Conservation (phyloP, 257 asterid species). For the Solanum megistacrolobum region DNA sequence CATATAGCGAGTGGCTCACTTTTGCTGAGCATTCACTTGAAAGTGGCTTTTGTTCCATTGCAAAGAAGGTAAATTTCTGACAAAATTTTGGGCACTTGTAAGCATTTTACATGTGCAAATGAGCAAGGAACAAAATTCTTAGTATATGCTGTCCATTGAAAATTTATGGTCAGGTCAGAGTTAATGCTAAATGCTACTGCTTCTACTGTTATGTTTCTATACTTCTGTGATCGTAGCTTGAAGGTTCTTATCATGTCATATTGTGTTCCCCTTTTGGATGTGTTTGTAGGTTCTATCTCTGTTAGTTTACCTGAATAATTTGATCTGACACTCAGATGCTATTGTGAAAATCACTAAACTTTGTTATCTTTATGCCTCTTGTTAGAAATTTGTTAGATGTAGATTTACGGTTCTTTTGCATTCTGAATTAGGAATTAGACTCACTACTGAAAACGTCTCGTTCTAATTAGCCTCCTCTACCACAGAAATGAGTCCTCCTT, state of each 20-base stretch:
- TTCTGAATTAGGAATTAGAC: not conserved
- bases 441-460: not conserved
- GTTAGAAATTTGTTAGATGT: not conserved
- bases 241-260: not conserved
- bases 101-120: not conserved
- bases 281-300: not conserved
- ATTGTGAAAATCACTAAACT: not conserved
- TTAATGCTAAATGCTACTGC: not conserved
- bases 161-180: not conserved
- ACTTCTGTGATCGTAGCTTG: not conserved
- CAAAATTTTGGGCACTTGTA: not conserved
- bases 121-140: not conserved
- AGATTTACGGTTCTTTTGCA: not conserved
- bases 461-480: not conserved
- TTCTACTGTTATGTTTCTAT: not conserved
- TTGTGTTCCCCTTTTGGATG: not conserved
- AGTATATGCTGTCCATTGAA: not conserved
- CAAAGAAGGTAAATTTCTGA: slow-evolving; percentile 46
- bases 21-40: slow-evolving; percentile 62
- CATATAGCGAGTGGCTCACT: slow-evolving; percentile 55
- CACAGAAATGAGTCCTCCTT: not conserved
- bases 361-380: not conserved
- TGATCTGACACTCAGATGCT: not conserved
- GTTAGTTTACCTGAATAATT: not conserved
- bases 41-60: slow-evolving; percentile 51